Evolutionary conservation across 345 rosid genomes (phyloP), one percentile per base, ranked within the genome.

Genomic region (rapeseed (Brassica napus)): DNA sequence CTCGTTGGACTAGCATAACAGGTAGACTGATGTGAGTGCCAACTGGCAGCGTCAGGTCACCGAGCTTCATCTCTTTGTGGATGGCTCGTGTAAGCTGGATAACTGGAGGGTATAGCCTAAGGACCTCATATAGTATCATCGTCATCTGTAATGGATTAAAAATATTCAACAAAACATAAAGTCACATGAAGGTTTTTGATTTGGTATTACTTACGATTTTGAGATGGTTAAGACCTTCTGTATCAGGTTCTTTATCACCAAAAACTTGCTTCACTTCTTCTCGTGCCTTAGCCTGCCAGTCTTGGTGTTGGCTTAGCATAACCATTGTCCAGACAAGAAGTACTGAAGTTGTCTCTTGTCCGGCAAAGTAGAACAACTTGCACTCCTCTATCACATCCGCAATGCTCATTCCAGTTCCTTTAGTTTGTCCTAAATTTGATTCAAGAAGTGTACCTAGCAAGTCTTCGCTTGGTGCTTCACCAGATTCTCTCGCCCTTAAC

Each of bases 341-440:
- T 35, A 55, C 47, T 12, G 69, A 73, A 39, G 66, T 72, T 39
- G 77, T 72, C 49, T 66, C 77, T 24, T 79, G 73, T 0, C 82
- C 77, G 15, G 73, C 73, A 0, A 73, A 30, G 55, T 73, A 66
- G 30, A 74, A 74, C 64, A 74, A 15, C 58, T 67, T 86, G 82
- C 91, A 89, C 63, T 92, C 92, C 6, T 90, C 86, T 1, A 89
- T 75, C 21, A 92, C 84, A 2, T 90, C 93, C 2, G 85, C 76
- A 4, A 65, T 78, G 23, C 80, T 85, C 82, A 87, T 73, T 16
- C 77, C 80, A 18, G 79, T 61, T 64, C 76, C 86, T 67, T 84
- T 15, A 1, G 65, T 72, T 55, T 82, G 84, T 14, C 57, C 73
- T 12, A 16, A n/a, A 66, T 86, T 87, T 15, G 93, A 86, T 62